These are phyloP conservation scores for Nicotiana attenuata DNA, from an alignment of 257 asterid genomes.

Conservation along the genomic window DNA sequence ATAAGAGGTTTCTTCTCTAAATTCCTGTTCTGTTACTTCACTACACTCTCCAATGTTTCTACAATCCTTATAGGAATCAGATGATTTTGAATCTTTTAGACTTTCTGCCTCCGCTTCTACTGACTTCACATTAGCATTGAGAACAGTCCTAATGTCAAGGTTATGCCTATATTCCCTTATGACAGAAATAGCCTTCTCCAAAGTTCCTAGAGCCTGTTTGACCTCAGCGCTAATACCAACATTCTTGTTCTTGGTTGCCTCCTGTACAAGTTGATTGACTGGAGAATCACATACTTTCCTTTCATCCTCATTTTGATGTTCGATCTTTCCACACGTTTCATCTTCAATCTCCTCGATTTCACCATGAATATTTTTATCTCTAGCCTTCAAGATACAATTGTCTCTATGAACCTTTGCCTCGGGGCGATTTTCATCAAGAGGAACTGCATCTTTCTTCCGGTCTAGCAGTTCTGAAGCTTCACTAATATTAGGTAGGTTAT, in stretches of 20 bases:
- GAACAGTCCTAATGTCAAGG: slow-evolving; percentile 11
- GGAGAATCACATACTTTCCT: slow-evolving; percentile 8
- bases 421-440: slow-evolving; percentile 16
- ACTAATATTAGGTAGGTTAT: background rate
- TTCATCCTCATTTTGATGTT: slow-evolving; percentile 12
- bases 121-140: background rate
- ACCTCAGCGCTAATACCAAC: slow-evolving; percentile 28
- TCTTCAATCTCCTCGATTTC: slow-evolving; percentile 60
- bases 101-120: slow-evolving; percentile 9
- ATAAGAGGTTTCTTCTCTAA: slow-evolving; percentile 23
- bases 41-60: slow-evolving; percentile 7
- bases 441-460: slow-evolving; percentile 7
- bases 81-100: slow-evolving; percentile 17
- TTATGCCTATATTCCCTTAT: slow-evolving; percentile 33
- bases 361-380: slow-evolving; percentile 11
- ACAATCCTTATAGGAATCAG: slow-evolving; percentile 23
- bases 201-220: slow-evolving; percentile 45
- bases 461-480: slow-evolving; percentile 19
- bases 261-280: slow-evolving; percentile 20
- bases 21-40: slow-evolving; percentile 14
- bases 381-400: background rate
- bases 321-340: slow-evolving; percentile 19
- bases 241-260: slow-evolving; percentile 13
- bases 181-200: slow-evolving; percentile 53
- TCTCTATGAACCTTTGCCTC: slow-evolving; percentile 12